Evolutionary conservation across 768 basidiomycete genomes (phyloP), one percentile per base, ranked within the genome.

Genomic region (Boletus sensibilis): DNA sequence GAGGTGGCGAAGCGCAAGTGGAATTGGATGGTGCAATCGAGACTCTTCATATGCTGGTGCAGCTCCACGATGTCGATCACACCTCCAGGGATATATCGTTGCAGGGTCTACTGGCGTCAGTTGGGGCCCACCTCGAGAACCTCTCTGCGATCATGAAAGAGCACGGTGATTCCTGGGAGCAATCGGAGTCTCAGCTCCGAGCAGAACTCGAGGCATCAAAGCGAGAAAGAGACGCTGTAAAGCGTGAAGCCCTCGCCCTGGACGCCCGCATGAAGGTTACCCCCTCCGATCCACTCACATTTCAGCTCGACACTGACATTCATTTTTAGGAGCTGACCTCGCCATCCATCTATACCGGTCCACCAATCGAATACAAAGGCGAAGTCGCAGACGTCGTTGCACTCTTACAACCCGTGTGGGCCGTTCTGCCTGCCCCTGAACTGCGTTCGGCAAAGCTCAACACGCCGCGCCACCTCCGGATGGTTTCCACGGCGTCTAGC

Each of bases 351-450:
- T 35, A 65, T 47, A 61, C 46, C 48, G 63, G 66, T 23, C 72
- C 72, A 5, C 63, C 69, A 55, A 60, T 68, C 57, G 57, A 68
- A 64, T 61, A 64, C 65, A 61, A 69, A 57, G 69, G 75, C 5
- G 86, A 87, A 44, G 76, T 82, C 18, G 76, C 77, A 25, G 78
- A 80, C 8, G 76, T 92, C 57, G 76, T 85, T 37, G 76, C 84
- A 6, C 69, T 86, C 21, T 80, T 96, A 31, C 80, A 80, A 49
- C 83, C 90, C 11, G 64, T 96, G 23, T 98, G 94, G 93, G 72
- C 79, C 5, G 77, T 88, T 39, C 81, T 98, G 0, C 94, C 94
- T 12, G 90, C 92, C 2, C 85, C 90, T 11, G 91, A 94, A 72
- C 82, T 86, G 13, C 88, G 95, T 29, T 86, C 84, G 1, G 74